Evolutionary conservation across 768 basidiomycete species (phyloP), one percentile per base, ranked within the genome.

Genomic region (Cystobasidium tubakii): DNA sequence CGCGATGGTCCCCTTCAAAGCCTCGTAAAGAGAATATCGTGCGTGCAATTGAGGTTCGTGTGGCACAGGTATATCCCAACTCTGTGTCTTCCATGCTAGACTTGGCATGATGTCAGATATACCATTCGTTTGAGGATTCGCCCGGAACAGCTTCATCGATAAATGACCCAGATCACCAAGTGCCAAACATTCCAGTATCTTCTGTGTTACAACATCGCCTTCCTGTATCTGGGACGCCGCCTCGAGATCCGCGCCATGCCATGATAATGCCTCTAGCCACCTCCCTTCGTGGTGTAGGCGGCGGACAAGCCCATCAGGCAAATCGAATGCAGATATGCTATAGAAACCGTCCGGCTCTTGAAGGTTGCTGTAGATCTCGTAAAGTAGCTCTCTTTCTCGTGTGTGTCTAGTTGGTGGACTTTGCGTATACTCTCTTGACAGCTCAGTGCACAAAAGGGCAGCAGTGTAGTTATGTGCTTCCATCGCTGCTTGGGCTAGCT

Each of bases 271-370:
- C 79, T 89, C 90, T 55, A 89, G 87, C 90, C 92, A 95, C 79
- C 94, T 89, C 23, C 88, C 85, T 81, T 99, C 96, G 76, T 99
- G 96, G 77, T 91, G 90, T 75, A 95, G 88, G 12, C 91, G 87
- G 75, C 87, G 89, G 65, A 93, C 84, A 42, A 99, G 85, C 71
- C 93, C 90, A 54, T 86, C 85, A 29, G 87, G 85, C n/a, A 90
- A 85, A 79, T 98, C 87, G 36, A 84, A 81, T 7, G 89, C 87
- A 75, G 88, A 85, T 74, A 98, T 92, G 4, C 92, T 92, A 81
- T 99, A 99, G 80, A 99, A 99, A 0, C 96, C 93, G 78, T 99
- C 96, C 0, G 94, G 94, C 80, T 99, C 96, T 78, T 96, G 94
- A 74, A 99, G 92, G 77, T 92, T 89, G 67, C 88, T 87, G 79